phyloP scores from a whole-genome alignment of 2,329 filamentous ascomycete species.

The Elsinoe ampelina region DNA sequence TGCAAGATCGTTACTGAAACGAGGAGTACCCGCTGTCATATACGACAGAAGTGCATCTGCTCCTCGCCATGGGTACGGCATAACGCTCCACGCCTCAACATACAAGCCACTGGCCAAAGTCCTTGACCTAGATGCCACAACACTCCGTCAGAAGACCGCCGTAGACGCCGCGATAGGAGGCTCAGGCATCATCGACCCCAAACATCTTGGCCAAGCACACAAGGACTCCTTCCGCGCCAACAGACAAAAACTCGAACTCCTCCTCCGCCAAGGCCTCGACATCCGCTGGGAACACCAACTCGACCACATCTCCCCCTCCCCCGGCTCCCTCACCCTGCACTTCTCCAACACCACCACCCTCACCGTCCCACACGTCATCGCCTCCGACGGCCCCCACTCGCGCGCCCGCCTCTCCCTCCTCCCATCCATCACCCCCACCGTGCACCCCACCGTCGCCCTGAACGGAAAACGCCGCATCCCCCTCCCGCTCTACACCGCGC shows the following conservation, averaged over 20 bases:
- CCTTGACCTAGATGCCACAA: constrained; percentile 25
- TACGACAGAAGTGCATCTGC: constrained; percentile 27
- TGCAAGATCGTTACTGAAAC: constrained; percentile 26
- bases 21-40: constrained; percentile 25
- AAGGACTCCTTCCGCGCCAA: constrained; percentile 28
- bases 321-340: background rate
- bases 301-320: constrained; percentile 13
- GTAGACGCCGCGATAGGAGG: constrained; percentile 26
- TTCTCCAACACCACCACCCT: constrained; percentile 15
- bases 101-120: constrained; percentile 28
- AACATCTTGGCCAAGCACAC: background rate
- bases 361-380: constrained; percentile 22
- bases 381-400: constrained; percentile 33
- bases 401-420: constrained; percentile 23
- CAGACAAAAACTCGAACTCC: constrained; percentile 27
- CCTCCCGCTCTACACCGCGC: constrained; percentile 15
- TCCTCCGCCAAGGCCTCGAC: constrained; percentile 30
- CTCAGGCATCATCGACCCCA: constrained; percentile 18
- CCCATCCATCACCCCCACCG: constrained; percentile 21
- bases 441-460: constrained; percentile 32
- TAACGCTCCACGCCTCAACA: constrained; percentile 29
- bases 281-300: constrained; percentile 28
- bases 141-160: constrained; percentile 26
- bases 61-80: constrained; percentile 30
- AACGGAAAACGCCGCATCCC: constrained; percentile 25